phyloP scores from a whole-genome alignment of 2,329 filamentous ascomycete genomes.

The Microthyrium microscopicum region DNA sequence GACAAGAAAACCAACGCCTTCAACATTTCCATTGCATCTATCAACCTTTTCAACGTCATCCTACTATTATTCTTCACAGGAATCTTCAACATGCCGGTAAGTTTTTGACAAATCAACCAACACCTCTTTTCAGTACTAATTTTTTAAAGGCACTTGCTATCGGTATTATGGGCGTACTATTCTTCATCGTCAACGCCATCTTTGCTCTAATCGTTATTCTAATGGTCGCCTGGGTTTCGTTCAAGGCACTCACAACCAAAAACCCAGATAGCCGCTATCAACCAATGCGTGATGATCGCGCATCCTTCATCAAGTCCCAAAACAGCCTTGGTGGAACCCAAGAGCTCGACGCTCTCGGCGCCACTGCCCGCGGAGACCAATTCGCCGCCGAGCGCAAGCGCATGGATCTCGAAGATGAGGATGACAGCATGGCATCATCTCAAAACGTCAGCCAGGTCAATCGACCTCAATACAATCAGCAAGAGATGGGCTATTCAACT shows the following conservation, averaged over 20 bases:
- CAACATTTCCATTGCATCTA: slow-evolving; percentile 78
- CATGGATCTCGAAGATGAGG: slow-evolving; percentile 55
- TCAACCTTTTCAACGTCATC: slow-evolving; percentile 84
- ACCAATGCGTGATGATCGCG: slow-evolving; percentile 89
- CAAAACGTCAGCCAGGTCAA: slow-evolving; percentile 19
- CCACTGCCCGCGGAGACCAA: slow-evolving; percentile 24
- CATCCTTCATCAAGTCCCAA: slow-evolving; percentile 95
- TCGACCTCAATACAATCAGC: slow-evolving; percentile 21
- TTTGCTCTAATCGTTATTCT: slow-evolving; percentile 21
- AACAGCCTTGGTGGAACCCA: slow-evolving; percentile 42
- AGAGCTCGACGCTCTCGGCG: slow-evolving; percentile 47
- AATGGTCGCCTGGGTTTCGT: slow-evolving; percentile 62
- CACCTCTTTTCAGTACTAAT: slow-evolving; percentile 43
- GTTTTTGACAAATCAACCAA: slow-evolving; percentile 44
- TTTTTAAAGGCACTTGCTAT: slow-evolving; percentile 25
- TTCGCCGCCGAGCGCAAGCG: slow-evolving; percentile 61
- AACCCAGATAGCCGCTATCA: slow-evolving; percentile 92
- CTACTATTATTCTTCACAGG: slow-evolving; percentile 80
- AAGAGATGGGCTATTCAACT: slow-evolving; percentile 21
- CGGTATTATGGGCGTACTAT: slow-evolving; percentile 9
- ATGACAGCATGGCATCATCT: slow-evolving; percentile 48
- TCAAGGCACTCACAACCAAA: slow-evolving; percentile 69
- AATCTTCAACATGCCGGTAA: slow-evolving; percentile 65
- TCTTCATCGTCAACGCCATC: slow-evolving; percentile 9
- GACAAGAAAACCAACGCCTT: slow-evolving; percentile 96